phyloP scores from a whole-genome alignment of 371 early-diverging fungal species.

The Batkoa obscura region DNA sequence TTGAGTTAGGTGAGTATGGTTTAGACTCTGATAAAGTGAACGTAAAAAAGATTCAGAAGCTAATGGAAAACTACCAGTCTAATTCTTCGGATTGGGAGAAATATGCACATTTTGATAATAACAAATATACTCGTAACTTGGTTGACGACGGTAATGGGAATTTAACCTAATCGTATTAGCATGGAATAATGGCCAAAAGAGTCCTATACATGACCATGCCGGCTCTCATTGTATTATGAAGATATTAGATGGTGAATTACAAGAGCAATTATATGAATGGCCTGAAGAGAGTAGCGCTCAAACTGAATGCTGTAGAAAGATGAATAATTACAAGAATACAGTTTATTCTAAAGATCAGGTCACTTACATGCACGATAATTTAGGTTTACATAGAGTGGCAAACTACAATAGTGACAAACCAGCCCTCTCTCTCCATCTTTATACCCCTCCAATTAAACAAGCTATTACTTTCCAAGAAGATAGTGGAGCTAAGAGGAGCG shows the following conservation, averaged over 20 bases:
- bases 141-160: slow-evolving; percentile 86
- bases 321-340: slow-evolving; percentile 22
- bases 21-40: slow-evolving; percentile 37
- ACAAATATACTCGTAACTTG: slow-evolving; percentile 64
- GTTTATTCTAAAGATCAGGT: slow-evolving; percentile 38
- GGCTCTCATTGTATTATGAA: slow-evolving; percentile 89
- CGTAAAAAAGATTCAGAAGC: slow-evolving; percentile 27
- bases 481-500: slow-evolving; percentile 43
- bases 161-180: slow-evolving; percentile 83
- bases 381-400: slow-evolving; percentile 73
- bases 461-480: slow-evolving; percentile 69
- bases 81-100: slow-evolving; percentile 49
- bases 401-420: slow-evolving; percentile 31
- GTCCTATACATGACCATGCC: slow-evolving; percentile 88
- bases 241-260: slow-evolving; percentile 61
- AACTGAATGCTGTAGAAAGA: slow-evolving; percentile 10
- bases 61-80: slow-evolving; percentile 42
- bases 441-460: slow-evolving; percentile 71
- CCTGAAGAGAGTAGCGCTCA: slow-evolving; percentile 16
- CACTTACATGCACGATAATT: slow-evolving; percentile 75
- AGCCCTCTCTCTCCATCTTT: slow-evolving; percentile 79
- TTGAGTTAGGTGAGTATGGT: slow-evolving; percentile 24
- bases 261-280: slow-evolving; percentile 65
- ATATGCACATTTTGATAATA: slow-evolving; percentile 59
- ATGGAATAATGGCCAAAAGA: slow-evolving; percentile 45